A percentile compares a stretch with the other conserved stretches of the same genome.
phyloP scores from a whole-genome alignment of 768 basidiomycete genomes.

The Nidularia pulvinata region DNA sequence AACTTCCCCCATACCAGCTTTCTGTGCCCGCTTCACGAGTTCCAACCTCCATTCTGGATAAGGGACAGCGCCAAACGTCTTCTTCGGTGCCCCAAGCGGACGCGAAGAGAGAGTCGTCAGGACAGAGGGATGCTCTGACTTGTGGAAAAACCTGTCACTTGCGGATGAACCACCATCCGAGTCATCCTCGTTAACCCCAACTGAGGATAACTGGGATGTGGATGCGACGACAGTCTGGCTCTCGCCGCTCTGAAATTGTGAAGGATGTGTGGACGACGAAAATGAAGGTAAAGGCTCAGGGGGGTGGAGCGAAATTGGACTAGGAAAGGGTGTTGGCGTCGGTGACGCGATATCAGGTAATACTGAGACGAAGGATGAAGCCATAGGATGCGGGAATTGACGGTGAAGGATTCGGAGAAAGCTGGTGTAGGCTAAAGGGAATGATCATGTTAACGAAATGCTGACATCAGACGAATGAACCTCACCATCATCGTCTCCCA shows the following conservation, averaged over 20 bases:
- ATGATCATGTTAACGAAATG: not conserved
- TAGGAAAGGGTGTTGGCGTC: conserved; percentile 14
- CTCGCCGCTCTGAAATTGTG: not conserved
- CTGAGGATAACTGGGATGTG: not conserved
- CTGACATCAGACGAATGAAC: not conserved
- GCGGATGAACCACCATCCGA: conserved; percentile 2
- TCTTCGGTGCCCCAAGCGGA: not conserved
- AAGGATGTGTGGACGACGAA: not conserved
- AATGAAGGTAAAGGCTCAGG: not conserved
- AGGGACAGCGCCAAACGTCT: conserved; percentile 37
- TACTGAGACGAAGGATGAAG: conserved; percentile 39
- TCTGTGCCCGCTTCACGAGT: conserved; percentile 47
- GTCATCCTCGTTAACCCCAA: not conserved
- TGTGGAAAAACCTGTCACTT: conserved; percentile 1
- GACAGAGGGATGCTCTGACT: conserved; percentile 3
- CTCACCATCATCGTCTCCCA: conserved; percentile 44
- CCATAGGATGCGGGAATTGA: conserved; percentile 26
- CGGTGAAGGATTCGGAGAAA: conserved; percentile 56
- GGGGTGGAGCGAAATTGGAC: conserved; percentile 19
- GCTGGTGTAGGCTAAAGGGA: conserved; percentile 38
- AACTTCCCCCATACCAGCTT: conserved; percentile 59
- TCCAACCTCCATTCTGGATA: conserved; percentile 71
- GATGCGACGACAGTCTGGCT: not conserved
- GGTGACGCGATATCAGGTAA: conserved; percentile 8
- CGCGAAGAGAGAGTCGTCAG: not conserved